phyloP scores from a whole-genome alignment of 495 filamentous ascomycete genomes.

The Neohortaea acidophila region DNA sequence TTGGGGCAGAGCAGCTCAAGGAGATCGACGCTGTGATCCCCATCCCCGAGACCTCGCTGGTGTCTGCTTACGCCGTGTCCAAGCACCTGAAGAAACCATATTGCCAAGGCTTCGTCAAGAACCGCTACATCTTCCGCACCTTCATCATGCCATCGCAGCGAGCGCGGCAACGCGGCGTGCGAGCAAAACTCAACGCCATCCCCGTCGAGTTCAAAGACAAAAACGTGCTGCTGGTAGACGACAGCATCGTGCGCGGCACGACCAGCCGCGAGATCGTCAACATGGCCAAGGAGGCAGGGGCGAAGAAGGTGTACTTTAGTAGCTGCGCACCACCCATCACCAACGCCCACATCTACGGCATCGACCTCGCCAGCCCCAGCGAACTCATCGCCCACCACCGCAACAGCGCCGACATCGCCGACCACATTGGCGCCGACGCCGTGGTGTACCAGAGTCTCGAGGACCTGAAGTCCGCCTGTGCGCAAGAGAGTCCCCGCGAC shows the following conservation, averaged over 20 bases:
- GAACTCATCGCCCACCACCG: constrained; percentile 79
- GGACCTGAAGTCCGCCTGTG: constrained; percentile 68
- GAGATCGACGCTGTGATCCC: constrained; percentile 87
- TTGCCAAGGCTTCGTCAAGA: constrained; percentile 81
- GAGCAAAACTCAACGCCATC: constrained; percentile 70
- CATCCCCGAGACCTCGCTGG: constrained; percentile 76
- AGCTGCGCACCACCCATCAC: constrained; percentile 79
- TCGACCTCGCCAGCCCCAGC: constrained; percentile 68
- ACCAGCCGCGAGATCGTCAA: constrained; percentile 81
- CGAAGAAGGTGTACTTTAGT: constrained; percentile 80
- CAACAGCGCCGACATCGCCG: constrained; percentile 49
- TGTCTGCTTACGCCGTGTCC: constrained; percentile 66
- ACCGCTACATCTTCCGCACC: constrained; percentile 88
- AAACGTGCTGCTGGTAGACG: constrained; percentile 77
- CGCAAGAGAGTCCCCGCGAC: constrained; percentile 46
- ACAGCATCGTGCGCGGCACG: constrained; percentile 86
- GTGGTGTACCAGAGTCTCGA: constrained; percentile 82
- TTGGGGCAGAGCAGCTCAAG: constrained; percentile 60
- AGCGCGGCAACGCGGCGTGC: constrained; percentile 63
- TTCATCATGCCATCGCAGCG: constrained; percentile 91
- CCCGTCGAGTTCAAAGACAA: constrained; percentile 71
- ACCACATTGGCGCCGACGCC: constrained; percentile 76
- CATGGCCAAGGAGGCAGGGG: constrained; percentile 86
- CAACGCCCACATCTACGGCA: constrained; percentile 68
- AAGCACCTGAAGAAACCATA: constrained; percentile 64